Evolutionary conservation across 2,329 filamentous ascomycete species (phyloP).

Genomic region (Metarhizium humberi): DNA sequence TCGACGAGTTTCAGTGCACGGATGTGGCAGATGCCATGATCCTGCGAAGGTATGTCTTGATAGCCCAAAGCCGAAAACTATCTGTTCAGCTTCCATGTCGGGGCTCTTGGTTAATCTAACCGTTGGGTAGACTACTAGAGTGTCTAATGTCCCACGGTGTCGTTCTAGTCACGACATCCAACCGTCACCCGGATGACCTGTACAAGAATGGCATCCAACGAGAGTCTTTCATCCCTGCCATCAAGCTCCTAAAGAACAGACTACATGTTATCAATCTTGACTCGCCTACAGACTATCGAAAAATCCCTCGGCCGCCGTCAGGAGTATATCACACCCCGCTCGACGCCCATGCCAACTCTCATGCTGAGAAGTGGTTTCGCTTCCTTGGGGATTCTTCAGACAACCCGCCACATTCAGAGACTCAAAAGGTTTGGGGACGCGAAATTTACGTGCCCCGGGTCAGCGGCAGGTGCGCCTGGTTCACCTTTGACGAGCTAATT

Average conservation of each 20-base stretch:
- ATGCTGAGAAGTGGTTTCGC: constrained; percentile 91
- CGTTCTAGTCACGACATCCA: constrained; percentile 90
- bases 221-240: constrained; percentile 90
- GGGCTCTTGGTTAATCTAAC: background rate
- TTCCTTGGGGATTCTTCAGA: constrained; percentile 82
- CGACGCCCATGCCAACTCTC: constrained; percentile 63
- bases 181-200: constrained; percentile 89
- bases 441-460: constrained; percentile 81
- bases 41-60: constrained; percentile 48
- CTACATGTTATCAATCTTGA: constrained; percentile 90
- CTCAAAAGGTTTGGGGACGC: constrained; percentile 84
- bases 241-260: constrained; percentile 76
- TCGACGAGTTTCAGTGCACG: constrained; percentile 98
- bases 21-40: constrained; percentile 99
- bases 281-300: constrained; percentile 92
- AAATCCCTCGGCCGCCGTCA: constrained; percentile 85
- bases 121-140: constrained; percentile 58
- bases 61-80: background rate
- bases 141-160: constrained; percentile 94
- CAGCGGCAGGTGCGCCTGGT: constrained; percentile 80
- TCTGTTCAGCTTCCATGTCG: background rate
- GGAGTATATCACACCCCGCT: constrained; percentile 91
- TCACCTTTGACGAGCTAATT: constrained; percentile 88
- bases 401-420: constrained; percentile 64
- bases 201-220: constrained; percentile 98